Percentiles rank a stretch among this genome's conserved stretches.
Conservation (phyloP, 768 basidiomycete genomes). For the Gymnopilus junonius region DNA sequence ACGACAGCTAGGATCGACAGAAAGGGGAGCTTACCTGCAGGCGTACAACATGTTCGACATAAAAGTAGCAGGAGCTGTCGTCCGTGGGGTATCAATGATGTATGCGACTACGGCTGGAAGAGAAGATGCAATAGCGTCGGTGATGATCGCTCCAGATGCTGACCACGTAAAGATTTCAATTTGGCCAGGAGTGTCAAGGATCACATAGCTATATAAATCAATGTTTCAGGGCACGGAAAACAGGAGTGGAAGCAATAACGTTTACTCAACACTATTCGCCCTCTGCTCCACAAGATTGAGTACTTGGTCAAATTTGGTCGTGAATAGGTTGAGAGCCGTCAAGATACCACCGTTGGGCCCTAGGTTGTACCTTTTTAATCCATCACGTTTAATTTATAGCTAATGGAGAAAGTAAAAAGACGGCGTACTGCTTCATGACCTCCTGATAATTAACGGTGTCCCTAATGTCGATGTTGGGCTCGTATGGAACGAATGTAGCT, state of each 20-base stretch:
- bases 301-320: conserved; percentile 99
- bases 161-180: conserved; percentile 99
- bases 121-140: conserved; percentile 92
- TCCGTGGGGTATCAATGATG: conserved; percentile 95
- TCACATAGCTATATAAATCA: conserved; percentile 71
- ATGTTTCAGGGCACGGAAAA: background rate
- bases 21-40: conserved; percentile 67
- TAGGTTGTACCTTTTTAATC: conserved; percentile 85
- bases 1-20: background rate
- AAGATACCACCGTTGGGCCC: conserved; percentile 98
- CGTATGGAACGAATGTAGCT: conserved; percentile 88
- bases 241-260: background rate
- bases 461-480: conserved; percentile 96
- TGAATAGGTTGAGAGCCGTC: conserved; percentile 96
- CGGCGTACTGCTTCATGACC: conserved; percentile 96
- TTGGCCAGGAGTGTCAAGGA: conserved; percentile 97
- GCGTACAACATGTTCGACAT: conserved; percentile 99
- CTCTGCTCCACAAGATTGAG: conserved; percentile 90
- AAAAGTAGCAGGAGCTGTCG: conserved; percentile 94
- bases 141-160: conserved; percentile 97
- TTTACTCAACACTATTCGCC: conserved; percentile 86
- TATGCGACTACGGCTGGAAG: conserved; percentile 96
- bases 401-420: conserved; percentile 8
- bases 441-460: conserved; percentile 98
- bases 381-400: conserved; percentile 20